Percentiles rank a stretch among this genome's conserved stretches.
These are phyloP conservation scores for Firmiana major DNA, from an alignment of 345 rosid genomes.

Conservation along the genomic window DNA sequence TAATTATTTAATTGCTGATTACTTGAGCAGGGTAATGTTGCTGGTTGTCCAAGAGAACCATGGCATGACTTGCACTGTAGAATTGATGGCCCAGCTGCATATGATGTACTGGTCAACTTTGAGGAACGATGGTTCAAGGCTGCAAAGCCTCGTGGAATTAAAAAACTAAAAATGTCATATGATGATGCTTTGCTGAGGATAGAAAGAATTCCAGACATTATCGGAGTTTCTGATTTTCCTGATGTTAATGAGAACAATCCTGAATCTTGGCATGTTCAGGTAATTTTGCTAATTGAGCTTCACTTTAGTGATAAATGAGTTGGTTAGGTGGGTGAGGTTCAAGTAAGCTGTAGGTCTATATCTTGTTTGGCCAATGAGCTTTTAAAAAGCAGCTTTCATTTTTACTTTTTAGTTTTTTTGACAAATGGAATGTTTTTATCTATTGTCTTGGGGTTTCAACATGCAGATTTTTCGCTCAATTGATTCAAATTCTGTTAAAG, in stretches of 20 bases:
- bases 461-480: slow-evolving; percentile 87
- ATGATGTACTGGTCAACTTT: slow-evolving; percentile 86
- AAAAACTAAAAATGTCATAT: slow-evolving; percentile 57
- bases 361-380: neutral
- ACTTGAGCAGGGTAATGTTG: slow-evolving; percentile 49
- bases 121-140: slow-evolving; percentile 93
- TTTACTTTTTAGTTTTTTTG: neutral
- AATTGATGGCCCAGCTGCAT: slow-evolving; percentile 98
- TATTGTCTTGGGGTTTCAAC: slow-evolving; percentile 14
- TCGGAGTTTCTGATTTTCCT: slow-evolving; percentile 60
- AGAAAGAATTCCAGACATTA: slow-evolving; percentile 75
- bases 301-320: slow-evolving; percentile 7
- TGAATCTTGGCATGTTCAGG: slow-evolving; percentile 96
- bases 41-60: slow-evolving; percentile 89
- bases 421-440: neutral
- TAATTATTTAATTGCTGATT: slow-evolving; percentile 4
- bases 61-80: slow-evolving; percentile 96
- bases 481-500: slow-evolving; percentile 85
- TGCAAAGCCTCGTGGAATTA: slow-evolving; percentile 72
- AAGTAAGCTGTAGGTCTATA: neutral
- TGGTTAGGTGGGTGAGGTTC: neutral
- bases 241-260: slow-evolving; percentile 41
- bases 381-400: neutral
- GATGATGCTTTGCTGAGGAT: slow-evolving; percentile 85
- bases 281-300: slow-evolving; percentile 25